Evolutionary conservation across 2,329 filamentous ascomycete species (phyloP).

Genomic region (Diaporthe amygdali): DNA sequence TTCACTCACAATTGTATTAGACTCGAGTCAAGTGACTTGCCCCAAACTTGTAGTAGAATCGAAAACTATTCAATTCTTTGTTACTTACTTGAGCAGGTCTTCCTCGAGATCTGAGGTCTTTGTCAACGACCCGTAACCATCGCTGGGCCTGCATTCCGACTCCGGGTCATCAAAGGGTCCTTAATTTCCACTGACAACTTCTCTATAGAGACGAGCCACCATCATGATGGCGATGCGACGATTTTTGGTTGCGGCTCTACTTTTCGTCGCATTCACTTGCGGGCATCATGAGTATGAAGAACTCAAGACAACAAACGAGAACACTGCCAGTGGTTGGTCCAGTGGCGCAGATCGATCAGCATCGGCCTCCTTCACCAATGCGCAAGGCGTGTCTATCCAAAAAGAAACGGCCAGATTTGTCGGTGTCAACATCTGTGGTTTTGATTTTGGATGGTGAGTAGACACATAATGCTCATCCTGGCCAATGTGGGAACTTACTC

Average conservation of each 20-base stretch:
- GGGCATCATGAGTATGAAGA: background rate
- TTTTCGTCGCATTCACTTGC: background rate
- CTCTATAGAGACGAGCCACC: background rate
- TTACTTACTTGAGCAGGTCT: background rate
- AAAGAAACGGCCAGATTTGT: background rate
- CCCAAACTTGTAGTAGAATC: background rate
- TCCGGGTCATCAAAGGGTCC: background rate
- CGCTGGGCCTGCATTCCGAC: fast-evolving
- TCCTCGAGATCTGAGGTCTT: background rate
- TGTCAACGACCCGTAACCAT: background rate
- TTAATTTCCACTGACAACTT: background rate
- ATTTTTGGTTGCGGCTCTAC: background rate
- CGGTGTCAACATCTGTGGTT: constrained; percentile 51
- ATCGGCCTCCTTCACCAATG: no score
- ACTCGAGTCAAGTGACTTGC: background rate
- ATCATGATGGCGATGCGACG: background rate
- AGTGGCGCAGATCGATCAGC: background rate
- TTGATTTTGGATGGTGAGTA: constrained; percentile 48
- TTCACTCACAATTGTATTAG: background rate
- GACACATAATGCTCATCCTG: no score
- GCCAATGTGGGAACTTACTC: background rate
- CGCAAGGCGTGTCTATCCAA: no score
- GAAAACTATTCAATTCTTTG: background rate
- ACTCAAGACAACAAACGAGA: background rate
- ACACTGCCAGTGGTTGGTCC: background rate